Evolutionary conservation across 73 alveolate species (phyloP).

Genomic region (Symbiodinium natans): DNA sequence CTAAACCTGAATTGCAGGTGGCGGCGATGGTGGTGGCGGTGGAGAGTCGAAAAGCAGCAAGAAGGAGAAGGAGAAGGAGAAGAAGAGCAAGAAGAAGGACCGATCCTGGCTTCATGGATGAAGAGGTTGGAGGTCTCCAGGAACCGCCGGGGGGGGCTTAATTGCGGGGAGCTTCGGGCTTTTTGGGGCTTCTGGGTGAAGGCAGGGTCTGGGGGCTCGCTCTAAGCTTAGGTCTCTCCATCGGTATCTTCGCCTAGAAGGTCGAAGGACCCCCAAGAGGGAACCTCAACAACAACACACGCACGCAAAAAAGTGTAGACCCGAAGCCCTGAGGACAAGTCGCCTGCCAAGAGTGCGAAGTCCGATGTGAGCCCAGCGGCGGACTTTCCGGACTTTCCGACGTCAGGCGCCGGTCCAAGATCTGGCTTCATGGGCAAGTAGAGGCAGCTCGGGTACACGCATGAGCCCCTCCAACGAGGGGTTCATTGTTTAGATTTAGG

Average conservation of each 20-base stretch:
- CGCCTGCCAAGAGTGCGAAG: not conserved
- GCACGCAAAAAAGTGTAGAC: not conserved
- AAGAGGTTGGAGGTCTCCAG: no score
- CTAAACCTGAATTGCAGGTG: no score
- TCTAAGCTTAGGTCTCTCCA: no score
- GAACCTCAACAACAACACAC: no score
- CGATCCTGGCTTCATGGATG: no score
- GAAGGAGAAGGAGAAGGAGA: conserved; percentile 42
- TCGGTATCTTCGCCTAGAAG: no score
- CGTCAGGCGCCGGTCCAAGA: not conserved
- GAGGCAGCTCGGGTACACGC: no score
- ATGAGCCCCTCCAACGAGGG: no score
- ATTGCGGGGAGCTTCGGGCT: not conserved
- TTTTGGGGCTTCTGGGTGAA: not conserved
- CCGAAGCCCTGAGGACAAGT: not conserved
- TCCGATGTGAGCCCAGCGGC: not conserved
- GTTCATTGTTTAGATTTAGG: not conserved
- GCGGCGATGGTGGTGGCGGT: conserved; percentile 57
- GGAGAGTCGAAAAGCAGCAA: not conserved
- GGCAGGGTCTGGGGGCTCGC: not conserved
- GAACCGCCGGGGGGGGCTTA: no score
- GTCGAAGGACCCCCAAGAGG: no score
- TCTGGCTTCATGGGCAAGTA: not conserved
- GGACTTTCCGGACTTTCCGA: conserved; percentile 1
- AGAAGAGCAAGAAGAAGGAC: conserved; percentile 23